phyloP scores from a whole-genome alignment of 2,329 filamentous ascomycete genomes.

The Aciculosporium take region DNA sequence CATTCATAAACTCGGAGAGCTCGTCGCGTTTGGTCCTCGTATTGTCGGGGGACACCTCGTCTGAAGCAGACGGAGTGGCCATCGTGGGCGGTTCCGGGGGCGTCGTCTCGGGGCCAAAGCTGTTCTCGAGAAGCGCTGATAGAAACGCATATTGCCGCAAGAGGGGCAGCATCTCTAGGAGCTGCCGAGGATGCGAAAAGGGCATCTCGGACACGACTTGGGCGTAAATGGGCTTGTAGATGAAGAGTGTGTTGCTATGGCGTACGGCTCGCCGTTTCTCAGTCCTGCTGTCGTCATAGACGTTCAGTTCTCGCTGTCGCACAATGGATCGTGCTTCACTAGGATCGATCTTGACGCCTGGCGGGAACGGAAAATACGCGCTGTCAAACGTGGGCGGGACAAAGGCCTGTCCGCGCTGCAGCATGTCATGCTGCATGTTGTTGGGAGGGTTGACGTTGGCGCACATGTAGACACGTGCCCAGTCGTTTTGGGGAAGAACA shows the following conservation, averaged over 20 bases:
- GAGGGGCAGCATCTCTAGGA: constrained; percentile 58
- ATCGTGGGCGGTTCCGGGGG: constrained; percentile 1
- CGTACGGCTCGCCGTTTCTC: constrained; percentile 14
- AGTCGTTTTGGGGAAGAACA: constrained; percentile 50
- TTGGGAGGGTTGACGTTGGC: constrained; percentile 32
- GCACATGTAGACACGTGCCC: constrained; percentile 45
- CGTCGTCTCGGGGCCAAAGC: constrained; percentile 32
- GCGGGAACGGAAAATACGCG: constrained; percentile 40
- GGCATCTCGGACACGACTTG: constrained; percentile 52
- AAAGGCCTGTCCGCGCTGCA: constrained; percentile 15
- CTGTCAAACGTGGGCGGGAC: constrained; percentile 39
- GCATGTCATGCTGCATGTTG: constrained; percentile 18
- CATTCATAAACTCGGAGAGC: constrained; percentile 18
- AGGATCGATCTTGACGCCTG: constrained; percentile 35
- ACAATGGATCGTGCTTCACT: constrained; percentile 43
- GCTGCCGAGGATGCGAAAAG: constrained; percentile 64
- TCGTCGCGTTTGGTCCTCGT: constrained; percentile 18
- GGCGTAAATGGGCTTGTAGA: constrained; percentile 61
- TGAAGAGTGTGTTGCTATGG: constrained; percentile 48
- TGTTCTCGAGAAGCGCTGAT: constrained; percentile 47
- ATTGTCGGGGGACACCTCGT: constrained; percentile 2
- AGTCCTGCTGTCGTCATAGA: constrained; percentile 22
- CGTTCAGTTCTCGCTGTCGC: constrained; percentile 31
- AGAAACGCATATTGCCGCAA: constrained; percentile 65
- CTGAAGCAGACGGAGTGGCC: not conserved